Base-by-base conservation (phyloP, 306 rosid genomes). In the Cyclanthera cordifolia region DNA sequence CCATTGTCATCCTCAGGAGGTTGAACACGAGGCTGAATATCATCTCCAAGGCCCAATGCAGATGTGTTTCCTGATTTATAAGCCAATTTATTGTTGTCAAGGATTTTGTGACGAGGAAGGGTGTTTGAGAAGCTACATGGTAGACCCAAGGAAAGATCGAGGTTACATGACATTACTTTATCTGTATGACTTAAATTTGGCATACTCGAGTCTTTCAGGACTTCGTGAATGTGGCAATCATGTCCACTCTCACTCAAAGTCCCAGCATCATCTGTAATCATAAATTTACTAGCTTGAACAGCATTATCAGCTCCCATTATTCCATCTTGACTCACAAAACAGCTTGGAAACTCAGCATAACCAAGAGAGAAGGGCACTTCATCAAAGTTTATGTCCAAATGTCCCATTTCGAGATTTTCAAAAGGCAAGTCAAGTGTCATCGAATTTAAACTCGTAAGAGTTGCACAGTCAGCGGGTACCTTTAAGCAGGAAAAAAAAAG, bases 351-450 rank as follows among this genome's bases (percentile, higher is more conserved):
- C 61, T 58, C 67, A 1, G 79, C 73, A 71, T 28, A 23, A 53
- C 32, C 79, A 69, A 77, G 57, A 65, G 34, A 24, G 59, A 79
- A 58, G 34, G 83, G 87, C 12, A 66, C 66, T 32, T 75, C 25
- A 43, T 59, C 72, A 43, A n/a, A 74, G 60, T 65, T 73, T 0
- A 61, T 37, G 51, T 76, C 69, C 24, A 25, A 58, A 55, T 54
- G 11, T 57, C 34, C 76, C 48, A 69, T 53, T 64, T 47, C 76
- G 64, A 75, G 53, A 48, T 64, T 73, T 28, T 68, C 12, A 24
- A 60, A 28, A 73, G 76, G 54, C 15, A 74, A 32, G 58, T 69
- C 70, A 70, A 53, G 24, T 63, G 78, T 70, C 52, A 79, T 41
- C 49, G 63, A 53, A 50, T 20, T 72, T 47, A 50, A 15, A 47